These are phyloP conservation scores for Solanum chmielewskii DNA, from an alignment of 257 asterid genomes.

Conservation along the genomic window DNA sequence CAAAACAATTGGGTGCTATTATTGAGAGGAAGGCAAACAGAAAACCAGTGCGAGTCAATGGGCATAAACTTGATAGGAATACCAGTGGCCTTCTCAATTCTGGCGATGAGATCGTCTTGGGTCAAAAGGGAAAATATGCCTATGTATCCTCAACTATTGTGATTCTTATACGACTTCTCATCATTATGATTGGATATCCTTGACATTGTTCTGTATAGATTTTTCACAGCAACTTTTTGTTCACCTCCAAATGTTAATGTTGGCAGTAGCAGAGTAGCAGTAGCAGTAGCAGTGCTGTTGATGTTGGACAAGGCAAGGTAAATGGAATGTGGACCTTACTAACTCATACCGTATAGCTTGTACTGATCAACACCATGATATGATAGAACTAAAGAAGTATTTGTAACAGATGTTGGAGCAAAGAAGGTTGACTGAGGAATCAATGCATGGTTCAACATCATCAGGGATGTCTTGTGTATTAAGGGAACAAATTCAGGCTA, in stretches of 20 bases:
- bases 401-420: constrained; percentile 37
- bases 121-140: constrained; percentile 53
- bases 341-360: not conserved
- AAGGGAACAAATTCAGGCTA: constrained; percentile 44
- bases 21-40: constrained; percentile 54
- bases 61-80: constrained; percentile 42
- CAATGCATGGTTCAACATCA: constrained; percentile 32
- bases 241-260: constrained; percentile 30
- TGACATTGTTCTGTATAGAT: constrained; percentile 35
- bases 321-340: not conserved
- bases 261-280: too few relatives aligned
- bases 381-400: not conserved
- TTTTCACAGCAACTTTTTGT: constrained; percentile 51
- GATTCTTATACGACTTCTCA: not conserved
- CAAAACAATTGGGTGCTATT: constrained; percentile 41
- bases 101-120: constrained; percentile 74
- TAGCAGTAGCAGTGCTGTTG: constrained; percentile 40
- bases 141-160: constrained; percentile 50
- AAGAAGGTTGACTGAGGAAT: constrained; percentile 47
- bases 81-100: constrained; percentile 41
- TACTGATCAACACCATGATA: not conserved
- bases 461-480: constrained; percentile 51
- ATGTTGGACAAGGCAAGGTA: constrained; percentile 33
- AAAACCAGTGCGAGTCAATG: constrained; percentile 63
- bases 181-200: constrained; percentile 22